phyloP scores from a whole-genome alignment of 2,329 filamentous ascomycete species.

The Colletotrichum aenigma region DNA sequence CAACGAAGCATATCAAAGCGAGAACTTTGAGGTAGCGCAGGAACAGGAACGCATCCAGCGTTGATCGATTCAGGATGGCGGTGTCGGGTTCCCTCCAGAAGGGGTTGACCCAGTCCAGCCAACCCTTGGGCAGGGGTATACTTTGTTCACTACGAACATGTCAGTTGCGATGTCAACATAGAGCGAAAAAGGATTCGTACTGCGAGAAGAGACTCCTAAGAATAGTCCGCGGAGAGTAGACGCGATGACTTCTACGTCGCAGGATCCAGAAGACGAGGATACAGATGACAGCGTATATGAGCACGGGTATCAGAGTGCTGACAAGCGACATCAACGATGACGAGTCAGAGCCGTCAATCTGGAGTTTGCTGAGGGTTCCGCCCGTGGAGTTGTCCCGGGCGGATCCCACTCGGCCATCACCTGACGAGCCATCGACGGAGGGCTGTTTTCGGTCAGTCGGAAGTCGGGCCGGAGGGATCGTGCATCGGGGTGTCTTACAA shows the following conservation, averaged over 20 bases:
- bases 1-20: constrained; percentile 79
- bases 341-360: constrained; percentile 38
- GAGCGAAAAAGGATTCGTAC: constrained; percentile 36
- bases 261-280: constrained; percentile 55
- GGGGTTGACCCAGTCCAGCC: constrained; percentile 69
- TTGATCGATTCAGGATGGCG: constrained; percentile 87
- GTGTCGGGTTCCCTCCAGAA: constrained; percentile 76
- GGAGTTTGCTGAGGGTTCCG: constrained; percentile 39
- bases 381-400: constrained; percentile 43
- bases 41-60: constrained; percentile 90
- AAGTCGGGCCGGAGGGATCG: neutral
- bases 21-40: constrained; percentile 71
- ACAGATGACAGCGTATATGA: constrained; percentile 52
- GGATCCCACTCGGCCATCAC: constrained; percentile 48
- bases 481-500: neutral
- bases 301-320: constrained; percentile 58
- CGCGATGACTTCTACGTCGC: constrained; percentile 52
- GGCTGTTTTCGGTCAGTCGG: neutral
- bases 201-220: constrained; percentile 51
- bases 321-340: constrained; percentile 46
- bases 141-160: constrained; percentile 7
- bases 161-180: neutral
- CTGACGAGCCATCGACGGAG: constrained; percentile 5
- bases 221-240: constrained; percentile 61
- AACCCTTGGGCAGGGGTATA: constrained; percentile 55